phyloP scores from a whole-genome alignment of 2,329 filamentous ascomycete genomes.

The Penicillium nordicum region DNA sequence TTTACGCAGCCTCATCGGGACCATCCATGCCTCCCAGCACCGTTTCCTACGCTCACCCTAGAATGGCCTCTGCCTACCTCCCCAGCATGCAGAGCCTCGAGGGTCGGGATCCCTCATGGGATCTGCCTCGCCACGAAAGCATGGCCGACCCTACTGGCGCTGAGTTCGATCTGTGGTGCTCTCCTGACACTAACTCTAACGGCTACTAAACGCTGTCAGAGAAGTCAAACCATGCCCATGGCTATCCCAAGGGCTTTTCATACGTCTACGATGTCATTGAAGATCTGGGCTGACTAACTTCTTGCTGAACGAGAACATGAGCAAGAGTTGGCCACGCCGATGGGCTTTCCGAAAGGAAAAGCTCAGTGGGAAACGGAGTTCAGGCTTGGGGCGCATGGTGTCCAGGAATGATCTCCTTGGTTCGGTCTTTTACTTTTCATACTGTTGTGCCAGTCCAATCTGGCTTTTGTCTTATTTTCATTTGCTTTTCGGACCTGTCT shows the following conservation, averaged over 20 bases:
- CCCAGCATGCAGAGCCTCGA: conserved; percentile 11
- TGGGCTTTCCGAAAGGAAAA: conserved; percentile 9
- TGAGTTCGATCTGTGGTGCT: conserved; percentile 13
- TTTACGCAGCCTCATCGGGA: background rate
- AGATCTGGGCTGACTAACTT: conserved; percentile 6
- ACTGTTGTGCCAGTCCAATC: background rate
- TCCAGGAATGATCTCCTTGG: background rate
- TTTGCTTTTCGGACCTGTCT: background rate
- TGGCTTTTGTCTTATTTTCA: background rate
- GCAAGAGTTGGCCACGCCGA: conserved; percentile 7
- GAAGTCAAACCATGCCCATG: background rate
- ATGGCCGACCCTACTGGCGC: background rate
- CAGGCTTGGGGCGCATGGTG: background rate
- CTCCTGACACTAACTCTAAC: background rate
- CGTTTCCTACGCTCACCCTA: conserved; percentile 1
- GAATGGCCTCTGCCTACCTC: conserved; percentile 1
- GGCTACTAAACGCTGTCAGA: conserved; percentile 1
- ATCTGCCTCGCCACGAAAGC: conserved; percentile 3
- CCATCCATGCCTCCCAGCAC: conserved; percentile 9
- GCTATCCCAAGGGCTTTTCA: background rate
- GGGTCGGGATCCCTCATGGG: conserved; percentile 11
- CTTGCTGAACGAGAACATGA: background rate
- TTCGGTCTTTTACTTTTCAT: background rate
- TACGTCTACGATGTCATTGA: background rate
- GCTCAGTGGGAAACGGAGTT: conserved; percentile 3